Conservation (phyloP, 2,329 filamentous ascomycete species). For the Coniochaeta ligniaria region DNA sequence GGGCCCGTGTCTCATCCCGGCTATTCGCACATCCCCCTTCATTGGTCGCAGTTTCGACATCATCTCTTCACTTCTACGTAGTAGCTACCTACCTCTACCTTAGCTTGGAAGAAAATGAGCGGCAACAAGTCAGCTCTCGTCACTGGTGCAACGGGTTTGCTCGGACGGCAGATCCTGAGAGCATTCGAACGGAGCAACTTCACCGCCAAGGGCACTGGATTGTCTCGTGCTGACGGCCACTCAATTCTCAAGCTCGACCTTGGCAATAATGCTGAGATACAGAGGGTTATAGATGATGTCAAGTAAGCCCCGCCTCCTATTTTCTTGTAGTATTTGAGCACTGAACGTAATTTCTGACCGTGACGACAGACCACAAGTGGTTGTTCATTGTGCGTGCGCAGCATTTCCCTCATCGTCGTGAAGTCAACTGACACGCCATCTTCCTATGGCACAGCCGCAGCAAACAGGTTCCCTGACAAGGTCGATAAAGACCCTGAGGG, state of each 20-base stretch:
- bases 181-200: conserved; percentile 63
- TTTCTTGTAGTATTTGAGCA: neutral
- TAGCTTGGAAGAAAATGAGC: conserved; percentile 19
- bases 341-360: neutral
- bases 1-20: neutral
- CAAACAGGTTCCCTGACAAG: conserved; percentile 81
- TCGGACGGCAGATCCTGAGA: conserved; percentile 71
- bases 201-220: conserved; percentile 65
- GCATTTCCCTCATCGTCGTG: neutral
- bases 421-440: neutral
- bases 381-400: conserved; percentile 63
- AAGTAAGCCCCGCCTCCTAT: conserved; percentile 35
- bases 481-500: conserved; percentile 73
- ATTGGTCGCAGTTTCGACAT: neutral
- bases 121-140: conserved; percentile 56
- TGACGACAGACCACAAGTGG: conserved; percentile 40
- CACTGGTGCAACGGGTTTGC: conserved; percentile 77
- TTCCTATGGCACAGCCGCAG: conserved; percentile 53
- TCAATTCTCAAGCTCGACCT: conserved; percentile 57
- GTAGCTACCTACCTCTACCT: neutral
- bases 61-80: neutral
- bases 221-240: conserved; percentile 65
- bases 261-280: conserved; percentile 36
- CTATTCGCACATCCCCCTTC: neutral
- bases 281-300: conserved; percentile 40